Evolutionary conservation across 164 flowering plant species (phyloP), one percentile per base, ranked within the genome.

Genomic region (Brasenia schreberi): DNA sequence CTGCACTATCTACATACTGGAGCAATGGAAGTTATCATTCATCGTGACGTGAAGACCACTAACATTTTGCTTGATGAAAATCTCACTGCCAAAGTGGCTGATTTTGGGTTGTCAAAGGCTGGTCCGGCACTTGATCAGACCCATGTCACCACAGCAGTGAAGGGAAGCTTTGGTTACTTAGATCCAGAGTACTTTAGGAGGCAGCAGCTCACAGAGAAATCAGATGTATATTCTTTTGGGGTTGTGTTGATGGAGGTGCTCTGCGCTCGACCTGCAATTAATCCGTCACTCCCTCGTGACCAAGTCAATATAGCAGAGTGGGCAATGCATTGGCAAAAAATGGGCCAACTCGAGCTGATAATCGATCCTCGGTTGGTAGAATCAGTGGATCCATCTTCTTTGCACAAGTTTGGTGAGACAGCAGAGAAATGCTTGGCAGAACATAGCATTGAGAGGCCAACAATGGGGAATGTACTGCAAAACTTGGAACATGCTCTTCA

Each of bases 1-100:
- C 66, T 83, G 67, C 86, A 83, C 58, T 83, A 83, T 68, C 86
- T 83, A 67, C 86, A 83, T 64, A 83, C 84, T 2, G 86, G 86
- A 17, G 82, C 84, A 61, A 67, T 80, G 5, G 81, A 81, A 64
- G 75, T 74, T 42, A 75, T 83, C 64, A 83, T 83, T 42, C 86
- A 83, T 59, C 82, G 82, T n/a, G 82, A 81, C 59, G 84, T 81
- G 4, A 79, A 83, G 69, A 76, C 84, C 11, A 73, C 82, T 6
- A 82, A 80, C 64, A 82, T 82, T 43, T 77, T 82, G 16, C 79
- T 82, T 3, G 86, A 81, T 74, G 83, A 82, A 64, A 77, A 70
- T 33, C 69, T 78, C 10, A 77, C 65, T 0, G 79, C 82, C 0
- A 83, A 83, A 70, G 82, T 79, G 27, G 80, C 84, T 23, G 84